Base-by-base conservation (phyloP, 108 stramenopile genomes). In the Pseudonitzschia delicatissima region DNA sequence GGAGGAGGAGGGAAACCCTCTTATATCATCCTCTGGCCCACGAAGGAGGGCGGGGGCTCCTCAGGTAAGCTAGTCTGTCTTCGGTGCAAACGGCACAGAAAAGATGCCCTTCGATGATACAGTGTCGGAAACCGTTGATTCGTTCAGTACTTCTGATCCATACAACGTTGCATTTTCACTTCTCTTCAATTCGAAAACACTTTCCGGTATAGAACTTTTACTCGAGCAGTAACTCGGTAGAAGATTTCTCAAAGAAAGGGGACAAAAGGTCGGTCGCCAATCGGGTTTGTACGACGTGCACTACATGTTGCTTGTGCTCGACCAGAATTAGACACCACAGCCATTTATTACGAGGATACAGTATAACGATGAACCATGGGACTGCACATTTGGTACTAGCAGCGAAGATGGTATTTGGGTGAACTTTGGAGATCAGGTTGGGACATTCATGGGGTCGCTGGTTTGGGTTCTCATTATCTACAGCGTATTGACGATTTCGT, bases 381-480 rank as follows among this genome's bases (percentile, higher is more conserved):
- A 72, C 5, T 89, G 88, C 45, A 71, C 79, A 34, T 82, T 80
- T 69, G 88, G 88, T 20, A 89, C 88, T 0, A 55, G 48, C 25
- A 79, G 84, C 44, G 68, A 84, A 58, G 71, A 87, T 80, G 91
- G 88, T 23, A 82, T 89, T 68, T 93, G 92, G 92, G 68, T 82
- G 73, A 90, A 90, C 47, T 72, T 69, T 35, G 66, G 78, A 17
- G 92, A 93, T 79, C 72, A 81, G 58, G 83, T 89, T 15, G 92
- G 92, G 6, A 73, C 80, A 31, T 83, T 90, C 12, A 90, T 93
- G 88, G 74, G 82, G 17, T 59, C 75, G 6, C 66, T 88, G 71
- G 88, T 93, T 7, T 93, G 92, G 92, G 36, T 90, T 3, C 62
- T 93, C 44, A 68, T 87, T 31, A 57, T 73, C 20, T 91, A 87